Conservation (phyloP, 495 filamentous ascomycete genomes). For the Niebla homalea region DNA sequence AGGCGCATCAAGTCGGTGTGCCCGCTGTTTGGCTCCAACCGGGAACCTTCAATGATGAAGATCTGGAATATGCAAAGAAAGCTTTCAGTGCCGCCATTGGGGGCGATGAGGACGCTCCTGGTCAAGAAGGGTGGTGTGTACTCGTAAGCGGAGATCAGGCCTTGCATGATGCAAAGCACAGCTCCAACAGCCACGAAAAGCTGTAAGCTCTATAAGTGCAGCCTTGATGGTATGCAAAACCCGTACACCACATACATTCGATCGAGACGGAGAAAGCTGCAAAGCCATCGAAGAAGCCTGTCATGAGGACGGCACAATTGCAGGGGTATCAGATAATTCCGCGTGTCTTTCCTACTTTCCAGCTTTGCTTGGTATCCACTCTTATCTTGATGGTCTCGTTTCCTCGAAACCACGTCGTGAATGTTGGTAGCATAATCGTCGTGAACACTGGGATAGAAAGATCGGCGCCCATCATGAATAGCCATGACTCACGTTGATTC, state of each 20-base stretch:
- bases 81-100: constrained; percentile 61
- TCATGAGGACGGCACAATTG: too few species aligned
- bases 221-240: too few species aligned
- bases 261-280: too few species aligned
- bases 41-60: constrained; percentile 66
- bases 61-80: constrained; percentile 49
- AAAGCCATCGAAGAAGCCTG: too few species aligned
- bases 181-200: not conserved
- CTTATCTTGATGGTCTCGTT: too few species aligned
- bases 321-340: too few species aligned
- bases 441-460: not conserved
- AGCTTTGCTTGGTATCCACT: too few species aligned
- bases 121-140: constrained; percentile 78
- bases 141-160: constrained; percentile 75
- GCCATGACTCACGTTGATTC: not conserved
- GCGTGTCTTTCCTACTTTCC: too few species aligned
- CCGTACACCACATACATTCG: too few species aligned
- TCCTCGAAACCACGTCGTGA: too few species aligned
- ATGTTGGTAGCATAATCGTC: too few species aligned
- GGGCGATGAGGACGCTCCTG: constrained; percentile 41
- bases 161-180: constrained; percentile 43
- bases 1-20: constrained; percentile 69
- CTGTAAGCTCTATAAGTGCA: not conserved
- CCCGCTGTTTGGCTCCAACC: constrained; percentile 85
- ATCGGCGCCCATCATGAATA: not conserved